These are phyloP conservation scores for Moniliella sp. DNA, from an alignment of 1,284 basidiomycete species.

Conservation along the genomic window DNA sequence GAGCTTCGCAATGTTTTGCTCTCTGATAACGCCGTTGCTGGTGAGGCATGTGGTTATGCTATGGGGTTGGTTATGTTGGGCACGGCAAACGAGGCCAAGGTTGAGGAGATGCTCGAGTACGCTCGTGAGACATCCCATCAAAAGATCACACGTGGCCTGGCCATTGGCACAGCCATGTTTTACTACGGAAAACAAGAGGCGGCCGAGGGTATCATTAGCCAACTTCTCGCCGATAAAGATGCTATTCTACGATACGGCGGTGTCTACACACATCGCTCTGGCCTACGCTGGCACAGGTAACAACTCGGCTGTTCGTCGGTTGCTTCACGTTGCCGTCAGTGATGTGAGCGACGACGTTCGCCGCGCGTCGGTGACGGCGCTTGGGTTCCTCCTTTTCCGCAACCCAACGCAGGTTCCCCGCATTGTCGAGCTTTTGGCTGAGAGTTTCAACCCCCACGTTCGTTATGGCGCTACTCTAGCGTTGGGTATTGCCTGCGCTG, in stretches of 20 bases:
- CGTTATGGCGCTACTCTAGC: slow-evolving; percentile 33
- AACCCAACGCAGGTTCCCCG: slow-evolving; percentile 32
- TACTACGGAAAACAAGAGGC: slow-evolving; percentile 30
- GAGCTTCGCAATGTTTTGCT: slow-evolving; percentile 30
- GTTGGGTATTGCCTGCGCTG: slow-evolving; percentile 31
- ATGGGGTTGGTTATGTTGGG: slow-evolving; percentile 34
- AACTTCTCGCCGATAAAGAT: slow-evolving; percentile 27
- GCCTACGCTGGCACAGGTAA: slow-evolving; percentile 33
- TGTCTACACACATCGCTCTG: slow-evolving; percentile 29
- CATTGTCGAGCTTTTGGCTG: slow-evolving; percentile 31
- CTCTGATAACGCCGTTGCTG: slow-evolving; percentile 30
- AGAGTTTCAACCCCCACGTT: slow-evolving; percentile 33
- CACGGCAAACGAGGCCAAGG: slow-evolving; percentile 23
- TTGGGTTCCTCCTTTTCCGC: slow-evolving; percentile 32
- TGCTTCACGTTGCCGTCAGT: slow-evolving; percentile 30
- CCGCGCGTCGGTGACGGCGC: slow-evolving; percentile 26
- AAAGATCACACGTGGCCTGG: slow-evolving; percentile 33
- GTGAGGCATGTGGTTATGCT: slow-evolving; percentile 31
- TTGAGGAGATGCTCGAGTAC: slow-evolving; percentile 34
- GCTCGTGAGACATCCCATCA: slow-evolving; percentile 34
- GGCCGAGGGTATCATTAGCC: slow-evolving; percentile 28
- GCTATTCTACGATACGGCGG: slow-evolving; percentile 32
- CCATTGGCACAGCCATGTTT: slow-evolving; percentile 29
- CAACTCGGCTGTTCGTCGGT: slow-evolving; percentile 28
- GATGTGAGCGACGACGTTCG: slow-evolving; percentile 33